A percentile compares a stretch with the other conserved stretches of the same genome.
Conservation (phyloP, 768 basidiomycete genomes). For the Leccinum aurantiacum region DNA sequence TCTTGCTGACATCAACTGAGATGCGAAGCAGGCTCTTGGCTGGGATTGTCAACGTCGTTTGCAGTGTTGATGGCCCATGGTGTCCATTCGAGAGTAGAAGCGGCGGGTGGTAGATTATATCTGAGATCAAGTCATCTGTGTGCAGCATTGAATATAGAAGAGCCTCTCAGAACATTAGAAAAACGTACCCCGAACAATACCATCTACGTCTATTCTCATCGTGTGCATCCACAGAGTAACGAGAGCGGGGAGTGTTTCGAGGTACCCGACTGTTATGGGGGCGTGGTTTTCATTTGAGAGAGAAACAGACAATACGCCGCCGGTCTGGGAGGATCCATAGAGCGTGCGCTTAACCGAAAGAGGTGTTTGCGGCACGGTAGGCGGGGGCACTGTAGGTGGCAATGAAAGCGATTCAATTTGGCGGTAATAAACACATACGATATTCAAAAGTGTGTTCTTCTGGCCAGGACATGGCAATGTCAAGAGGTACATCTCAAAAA, state of each 20-base stretch:
- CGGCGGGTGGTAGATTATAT: conserved; percentile 59
- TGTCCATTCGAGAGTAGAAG: conserved; percentile 17
- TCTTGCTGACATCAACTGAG: conserved; percentile 73
- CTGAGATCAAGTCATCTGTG: conserved; percentile 61
- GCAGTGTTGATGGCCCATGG: conserved; percentile 61
- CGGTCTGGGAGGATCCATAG: conserved; percentile 71
- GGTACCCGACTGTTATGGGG: conserved; percentile 54
- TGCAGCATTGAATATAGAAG: not conserved
- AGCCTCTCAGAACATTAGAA: no score
- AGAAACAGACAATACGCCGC: conserved; percentile 66
- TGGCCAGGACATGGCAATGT: conserved; percentile 59
- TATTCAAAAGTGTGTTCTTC: conserved; percentile 52
- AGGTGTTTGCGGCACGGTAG: conserved; percentile 46
- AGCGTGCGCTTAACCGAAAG: conserved; percentile 65
- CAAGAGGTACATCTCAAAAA: conserved; percentile 39
- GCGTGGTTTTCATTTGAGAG: conserved; percentile 57
- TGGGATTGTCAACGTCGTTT: conserved; percentile 70
- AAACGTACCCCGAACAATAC: conserved; percentile 44
- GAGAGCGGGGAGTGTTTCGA: conserved; percentile 94
- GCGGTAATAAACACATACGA: conserved; percentile 41
- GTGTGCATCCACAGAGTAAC: conserved; percentile 88
- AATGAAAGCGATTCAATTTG: not conserved
- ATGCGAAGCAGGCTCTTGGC: conserved; percentile 61
- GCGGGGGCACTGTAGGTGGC: conserved; percentile 35
- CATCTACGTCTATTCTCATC: conserved; percentile 51